Percentiles rank a stretch among this genome's conserved stretches.
phyloP scores from a whole-genome alignment of 768 basidiomycete species.

The Amylocystis lapponica region DNA sequence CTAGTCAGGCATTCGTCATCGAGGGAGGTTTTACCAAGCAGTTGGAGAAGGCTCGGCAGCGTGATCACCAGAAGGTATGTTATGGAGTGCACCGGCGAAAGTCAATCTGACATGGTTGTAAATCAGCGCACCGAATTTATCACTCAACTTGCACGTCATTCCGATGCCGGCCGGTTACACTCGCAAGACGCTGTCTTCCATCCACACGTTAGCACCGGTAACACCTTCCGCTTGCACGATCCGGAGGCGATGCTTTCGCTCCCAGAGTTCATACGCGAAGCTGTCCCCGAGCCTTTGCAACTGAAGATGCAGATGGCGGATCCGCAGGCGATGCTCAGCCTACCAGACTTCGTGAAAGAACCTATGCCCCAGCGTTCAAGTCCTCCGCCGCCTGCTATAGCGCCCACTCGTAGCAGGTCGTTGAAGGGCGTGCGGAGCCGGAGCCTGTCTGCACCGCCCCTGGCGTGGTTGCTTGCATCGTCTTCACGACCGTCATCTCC shows the following conservation, averaged over 20 bases:
- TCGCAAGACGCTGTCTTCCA: constrained; percentile 63
- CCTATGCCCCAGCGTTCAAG: constrained; percentile 21
- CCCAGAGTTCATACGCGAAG: constrained; percentile 38
- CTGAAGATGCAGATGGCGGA: constrained; percentile 24
- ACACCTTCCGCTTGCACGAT: constrained; percentile 14
- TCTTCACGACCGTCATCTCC: constrained; percentile 8
- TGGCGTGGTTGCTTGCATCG: constrained; percentile 24
- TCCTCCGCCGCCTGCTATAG: constrained; percentile 40
- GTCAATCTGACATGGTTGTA: not conserved
- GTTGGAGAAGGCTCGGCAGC: constrained; percentile 49
- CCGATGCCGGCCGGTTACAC: constrained; percentile 66
- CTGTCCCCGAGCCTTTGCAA: constrained; percentile 18
- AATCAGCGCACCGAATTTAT: constrained; percentile 64
- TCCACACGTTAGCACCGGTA: constrained; percentile 1
- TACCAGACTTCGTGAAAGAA: constrained; percentile 48
- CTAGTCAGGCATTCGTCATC: constrained; percentile 65
- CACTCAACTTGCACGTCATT: constrained; percentile 64
- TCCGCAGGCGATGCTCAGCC: constrained; percentile 25
- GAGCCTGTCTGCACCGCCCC: constrained; percentile 31
- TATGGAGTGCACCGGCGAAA: too few species aligned
- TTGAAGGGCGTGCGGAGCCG: constrained; percentile 24
- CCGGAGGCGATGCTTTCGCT: constrained; percentile 39
- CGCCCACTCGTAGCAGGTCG: constrained; percentile 15
- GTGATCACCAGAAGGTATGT: constrained; percentile 60
- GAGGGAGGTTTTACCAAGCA: constrained; percentile 53